phyloP scores from a whole-genome alignment of 108 stramenopile species.

The Aureococcus anophagefferens region DNA sequence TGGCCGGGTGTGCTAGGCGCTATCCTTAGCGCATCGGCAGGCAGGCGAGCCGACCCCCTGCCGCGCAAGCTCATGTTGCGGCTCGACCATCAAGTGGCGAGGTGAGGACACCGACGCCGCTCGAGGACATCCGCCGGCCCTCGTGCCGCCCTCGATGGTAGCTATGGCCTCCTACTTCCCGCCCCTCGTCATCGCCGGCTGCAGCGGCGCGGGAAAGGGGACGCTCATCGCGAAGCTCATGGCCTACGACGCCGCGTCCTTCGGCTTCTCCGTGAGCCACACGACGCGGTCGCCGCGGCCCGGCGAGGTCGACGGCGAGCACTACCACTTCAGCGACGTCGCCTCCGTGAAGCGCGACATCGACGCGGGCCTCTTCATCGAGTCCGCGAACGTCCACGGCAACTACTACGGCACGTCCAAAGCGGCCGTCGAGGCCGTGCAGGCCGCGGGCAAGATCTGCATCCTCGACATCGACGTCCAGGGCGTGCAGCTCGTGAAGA shows the following conservation, averaged over 20 bases:
- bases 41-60: too few species aligned
- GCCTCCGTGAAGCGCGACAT: slow-evolving; percentile 68
- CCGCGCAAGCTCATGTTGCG: too few species aligned
- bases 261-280: slow-evolving; percentile 72
- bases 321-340: slow-evolving; percentile 79
- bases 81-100: too few species aligned
- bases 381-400: slow-evolving; percentile 89
- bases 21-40: too few species aligned
- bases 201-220: slow-evolving; percentile 49
- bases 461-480: slow-evolving; percentile 87
- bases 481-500: slow-evolving; percentile 60
- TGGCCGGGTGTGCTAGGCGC: too few species aligned
- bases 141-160: too few species aligned
- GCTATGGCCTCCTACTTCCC: slow-evolving; percentile 1
- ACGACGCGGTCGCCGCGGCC: slow-evolving; percentile 76
- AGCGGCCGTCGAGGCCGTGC: slow-evolving; percentile 66
- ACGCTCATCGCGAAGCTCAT: slow-evolving; percentile 41
- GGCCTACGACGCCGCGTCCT: slow-evolving; percentile 17
- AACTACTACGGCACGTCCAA: slow-evolving; percentile 91
- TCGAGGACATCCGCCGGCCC: too few species aligned
- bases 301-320: slow-evolving; percentile 69
- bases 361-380: slow-evolving; percentile 58
- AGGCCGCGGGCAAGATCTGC: slow-evolving; percentile 67
- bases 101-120: too few species aligned
- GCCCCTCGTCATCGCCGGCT: slow-evolving; percentile 44